phyloP scores from a whole-genome alignment of 768 basidiomycete species.

The Podaxis carcinomalis region DNA sequence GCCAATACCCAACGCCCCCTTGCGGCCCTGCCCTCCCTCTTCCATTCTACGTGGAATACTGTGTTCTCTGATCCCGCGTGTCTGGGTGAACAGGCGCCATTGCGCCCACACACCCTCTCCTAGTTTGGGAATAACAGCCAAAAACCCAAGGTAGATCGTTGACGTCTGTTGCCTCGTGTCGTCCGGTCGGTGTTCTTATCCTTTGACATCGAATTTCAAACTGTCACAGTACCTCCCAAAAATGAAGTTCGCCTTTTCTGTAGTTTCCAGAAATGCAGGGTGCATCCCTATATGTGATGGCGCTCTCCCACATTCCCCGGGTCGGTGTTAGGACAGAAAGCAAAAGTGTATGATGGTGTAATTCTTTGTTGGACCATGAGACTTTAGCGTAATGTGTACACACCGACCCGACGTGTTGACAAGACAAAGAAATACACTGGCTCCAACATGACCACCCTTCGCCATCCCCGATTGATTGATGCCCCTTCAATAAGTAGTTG shows the following conservation, averaged over 20 bases:
- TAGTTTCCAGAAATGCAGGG: slow-evolving; percentile 8
- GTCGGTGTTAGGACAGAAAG: background rate
- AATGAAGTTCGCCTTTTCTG: background rate
- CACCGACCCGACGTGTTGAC: background rate
- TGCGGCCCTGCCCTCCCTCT: background rate
- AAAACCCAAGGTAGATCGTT: slow-evolving; percentile 2
- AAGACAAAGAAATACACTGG: slow-evolving; percentile 11
- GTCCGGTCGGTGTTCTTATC: background rate
- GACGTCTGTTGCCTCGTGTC: background rate
- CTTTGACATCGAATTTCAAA: slow-evolving; percentile 4
- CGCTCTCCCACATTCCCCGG: background rate
- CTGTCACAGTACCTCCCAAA: background rate
- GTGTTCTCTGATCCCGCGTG: background rate
- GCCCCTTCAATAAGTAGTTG: background rate
- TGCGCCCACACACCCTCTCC: background rate
- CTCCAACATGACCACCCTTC: slow-evolving; percentile 2
- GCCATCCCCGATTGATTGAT: background rate
- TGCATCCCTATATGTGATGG: background rate
- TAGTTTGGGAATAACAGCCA: background rate
- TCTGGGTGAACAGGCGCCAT: background rate
- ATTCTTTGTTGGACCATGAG: slow-evolving; percentile 10
- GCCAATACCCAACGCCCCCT: background rate
- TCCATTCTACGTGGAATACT: background rate
- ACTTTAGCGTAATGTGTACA: background rate
- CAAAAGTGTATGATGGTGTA: background rate